Percentiles rank a stretch among this genome's conserved stretches.
These are phyloP conservation scores for Melanomma pulvis-pyrius DNA, from an alignment of 495 filamentous ascomycete species.

Conservation along the genomic window DNA sequence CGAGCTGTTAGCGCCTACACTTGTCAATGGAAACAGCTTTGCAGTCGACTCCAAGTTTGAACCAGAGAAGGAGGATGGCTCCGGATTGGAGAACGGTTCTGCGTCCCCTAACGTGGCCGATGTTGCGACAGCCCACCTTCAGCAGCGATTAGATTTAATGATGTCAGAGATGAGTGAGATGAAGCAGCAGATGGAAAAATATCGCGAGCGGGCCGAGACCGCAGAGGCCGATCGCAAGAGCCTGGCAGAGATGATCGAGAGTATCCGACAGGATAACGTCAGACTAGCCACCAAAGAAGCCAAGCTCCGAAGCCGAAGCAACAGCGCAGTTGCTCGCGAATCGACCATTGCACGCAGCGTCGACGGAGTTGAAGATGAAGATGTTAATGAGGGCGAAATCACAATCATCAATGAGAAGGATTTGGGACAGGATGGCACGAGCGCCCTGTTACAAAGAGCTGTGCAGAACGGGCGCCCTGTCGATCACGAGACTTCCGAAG, in stretches of 20 bases:
- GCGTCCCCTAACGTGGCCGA: conserved; percentile 35
- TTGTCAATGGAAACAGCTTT: conserved; percentile 32
- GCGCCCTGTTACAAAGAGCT: conserved; percentile 35
- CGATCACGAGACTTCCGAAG: conserved; percentile 44
- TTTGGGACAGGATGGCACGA: conserved; percentile 12
- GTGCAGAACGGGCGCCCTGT: conserved; percentile 42
- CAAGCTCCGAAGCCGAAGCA: conserved; percentile 22
- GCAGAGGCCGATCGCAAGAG: conserved; percentile 80
- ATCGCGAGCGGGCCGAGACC: conserved; percentile 73
- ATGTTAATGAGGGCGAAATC: conserved; percentile 30
- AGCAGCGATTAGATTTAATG: conserved; percentile 77
- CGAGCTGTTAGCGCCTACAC: conserved; percentile 37
- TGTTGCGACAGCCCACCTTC: conserved; percentile 52
- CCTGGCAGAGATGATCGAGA: conserved; percentile 85
- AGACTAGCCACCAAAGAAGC: conserved; percentile 40
- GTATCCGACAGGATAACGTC: conserved; percentile 68
- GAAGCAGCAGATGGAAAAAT: conserved; percentile 75
- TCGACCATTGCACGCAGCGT: neutral
- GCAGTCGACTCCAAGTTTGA: conserved; percentile 35
- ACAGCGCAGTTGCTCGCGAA: conserved; percentile 14
- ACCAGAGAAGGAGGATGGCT: conserved; percentile 51
- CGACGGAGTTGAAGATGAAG: conserved; percentile 15
- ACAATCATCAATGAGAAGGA: conserved; percentile 35
- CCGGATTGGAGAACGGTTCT: conserved; percentile 47
- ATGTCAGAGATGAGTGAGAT: conserved; percentile 80